phyloP scores from a whole-genome alignment of 2,329 filamentous ascomycete genomes.

The Plenodomus lindquistii region DNA sequence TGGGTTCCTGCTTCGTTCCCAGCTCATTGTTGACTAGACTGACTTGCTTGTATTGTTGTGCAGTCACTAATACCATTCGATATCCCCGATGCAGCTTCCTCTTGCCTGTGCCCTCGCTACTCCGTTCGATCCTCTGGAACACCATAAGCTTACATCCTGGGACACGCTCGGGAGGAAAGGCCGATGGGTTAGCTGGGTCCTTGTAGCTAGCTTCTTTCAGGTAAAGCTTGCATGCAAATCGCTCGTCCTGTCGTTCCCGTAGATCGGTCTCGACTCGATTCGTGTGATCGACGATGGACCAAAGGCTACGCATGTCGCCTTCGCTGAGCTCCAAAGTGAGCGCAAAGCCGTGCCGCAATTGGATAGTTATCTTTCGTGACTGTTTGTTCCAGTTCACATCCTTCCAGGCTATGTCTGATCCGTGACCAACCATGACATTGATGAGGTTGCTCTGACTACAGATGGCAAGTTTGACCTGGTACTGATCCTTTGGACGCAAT shows the following conservation, averaged over 20 bases:
- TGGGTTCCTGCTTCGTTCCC: slow-evolving; percentile 62
- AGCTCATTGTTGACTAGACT: slow-evolving; percentile 75
- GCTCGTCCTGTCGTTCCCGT: slow-evolving; percentile 70
- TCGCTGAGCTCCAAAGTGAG: slow-evolving; percentile 72
- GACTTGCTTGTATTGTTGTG: slow-evolving; percentile 74
- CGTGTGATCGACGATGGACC: slow-evolving; percentile 84
- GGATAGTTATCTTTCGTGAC: slow-evolving; percentile 66
- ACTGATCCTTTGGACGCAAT: slow-evolving; percentile 69
- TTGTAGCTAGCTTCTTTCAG: slow-evolving; percentile 80
- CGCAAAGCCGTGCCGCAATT: slow-evolving; percentile 75
- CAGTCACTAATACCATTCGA: slow-evolving; percentile 76
- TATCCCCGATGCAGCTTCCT: slow-evolving; percentile 78
- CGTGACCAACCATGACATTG: slow-evolving; percentile 72
- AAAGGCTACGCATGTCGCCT: slow-evolving; percentile 76
- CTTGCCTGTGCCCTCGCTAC: slow-evolving; percentile 72
- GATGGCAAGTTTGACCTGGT: slow-evolving; percentile 71
- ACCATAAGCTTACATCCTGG: slow-evolving; percentile 72
- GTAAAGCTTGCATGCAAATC: slow-evolving; percentile 67
- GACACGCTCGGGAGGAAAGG: slow-evolving; percentile 76
- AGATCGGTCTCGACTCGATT: slow-evolving; percentile 74
- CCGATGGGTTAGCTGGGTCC: slow-evolving; percentile 69
- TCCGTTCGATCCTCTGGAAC: slow-evolving; percentile 71
- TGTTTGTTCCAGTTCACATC: slow-evolving; percentile 80
- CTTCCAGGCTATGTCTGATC: slow-evolving; percentile 73
- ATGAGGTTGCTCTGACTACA: slow-evolving; percentile 79